Evolutionary conservation across 2,329 filamentous ascomycete species (phyloP).

Genomic region (Penicillium sp.): DNA sequence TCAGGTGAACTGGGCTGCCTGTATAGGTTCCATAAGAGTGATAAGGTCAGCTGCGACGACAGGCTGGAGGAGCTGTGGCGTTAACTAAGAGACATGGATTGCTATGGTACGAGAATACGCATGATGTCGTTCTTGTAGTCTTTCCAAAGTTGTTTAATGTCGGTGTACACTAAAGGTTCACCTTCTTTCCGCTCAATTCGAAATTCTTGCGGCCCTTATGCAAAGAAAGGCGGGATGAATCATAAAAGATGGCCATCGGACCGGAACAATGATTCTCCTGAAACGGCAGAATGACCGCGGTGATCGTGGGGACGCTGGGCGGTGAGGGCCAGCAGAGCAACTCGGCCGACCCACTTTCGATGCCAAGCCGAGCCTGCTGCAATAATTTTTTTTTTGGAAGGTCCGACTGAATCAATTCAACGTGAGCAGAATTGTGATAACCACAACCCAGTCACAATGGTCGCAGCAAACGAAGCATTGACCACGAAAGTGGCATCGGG

Average conservation of each 20-base stretch:
- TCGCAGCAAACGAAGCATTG: constrained; percentile 34
- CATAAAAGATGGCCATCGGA: no score
- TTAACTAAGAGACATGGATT: constrained; percentile 47
- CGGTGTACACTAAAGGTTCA: constrained; percentile 75
- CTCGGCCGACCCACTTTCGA: neutral
- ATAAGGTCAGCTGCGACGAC: constrained; percentile 71
- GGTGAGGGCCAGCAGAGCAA: neutral
- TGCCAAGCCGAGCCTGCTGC: constrained; percentile 6
- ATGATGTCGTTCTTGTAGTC: constrained; percentile 79
- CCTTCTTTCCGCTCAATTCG: constrained; percentile 60
- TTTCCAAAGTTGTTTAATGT: constrained; percentile 68
- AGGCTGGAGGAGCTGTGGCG: constrained; percentile 83
- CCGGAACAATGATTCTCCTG: constrained; percentile 62
- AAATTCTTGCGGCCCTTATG: constrained; percentile 58
- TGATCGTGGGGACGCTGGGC: neutral
- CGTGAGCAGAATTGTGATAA: constrained; percentile 18
- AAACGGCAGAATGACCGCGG: neutral
- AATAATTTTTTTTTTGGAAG: constrained; percentile 30
- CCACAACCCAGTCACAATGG: constrained; percentile 31
- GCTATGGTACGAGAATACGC: constrained; percentile 30
- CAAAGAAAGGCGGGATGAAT: no score
- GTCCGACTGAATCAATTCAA: constrained; percentile 14
- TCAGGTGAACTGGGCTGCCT: constrained; percentile 66
- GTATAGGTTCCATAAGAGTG: constrained; percentile 72
- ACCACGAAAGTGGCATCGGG: constrained; percentile 40